Conservation (phyloP, 2,329 filamentous ascomycete species). For the Pseudogymnoascus sp. region DNA sequence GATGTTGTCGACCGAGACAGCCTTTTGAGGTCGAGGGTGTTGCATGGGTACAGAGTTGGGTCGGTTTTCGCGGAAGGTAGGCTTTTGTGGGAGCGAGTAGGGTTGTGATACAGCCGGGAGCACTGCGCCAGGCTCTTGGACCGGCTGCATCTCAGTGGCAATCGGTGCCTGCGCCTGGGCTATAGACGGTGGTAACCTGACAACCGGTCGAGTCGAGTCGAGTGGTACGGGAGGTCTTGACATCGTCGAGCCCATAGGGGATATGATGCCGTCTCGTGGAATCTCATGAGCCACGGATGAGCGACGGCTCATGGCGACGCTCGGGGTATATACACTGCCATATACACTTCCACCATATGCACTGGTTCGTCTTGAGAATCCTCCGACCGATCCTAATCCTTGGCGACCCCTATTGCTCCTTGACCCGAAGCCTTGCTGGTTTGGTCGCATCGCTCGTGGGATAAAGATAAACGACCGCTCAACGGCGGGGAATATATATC, state of each 20-base stretch:
- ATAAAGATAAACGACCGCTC: conserved; percentile 98
- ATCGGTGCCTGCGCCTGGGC: conserved; percentile 26
- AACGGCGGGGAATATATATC: conserved; percentile 83
- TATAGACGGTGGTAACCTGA: conserved; percentile 62
- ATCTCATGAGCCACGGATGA: conserved; percentile 67
- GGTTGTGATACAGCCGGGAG: conserved; percentile 35
- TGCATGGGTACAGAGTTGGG: conserved; percentile 63
- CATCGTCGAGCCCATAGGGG: conserved; percentile 70
- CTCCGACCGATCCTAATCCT: conserved; percentile 56
- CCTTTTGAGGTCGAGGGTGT: conserved; percentile 89
- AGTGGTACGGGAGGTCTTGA: conserved; percentile 55
- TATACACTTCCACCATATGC: conserved; percentile 61
- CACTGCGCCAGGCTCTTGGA: conserved; percentile 2
- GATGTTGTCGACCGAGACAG: conserved; percentile 86
- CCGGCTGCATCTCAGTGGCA: conserved; percentile 16
- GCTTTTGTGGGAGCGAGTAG: conserved; percentile 50
- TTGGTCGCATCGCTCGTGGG: conserved; percentile 82
- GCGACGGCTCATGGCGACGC: conserved; percentile 76
- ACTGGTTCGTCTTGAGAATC: conserved; percentile 72
- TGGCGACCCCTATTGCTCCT: conserved; percentile 65
- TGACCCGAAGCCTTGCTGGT: conserved; percentile 67
- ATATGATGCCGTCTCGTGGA: conserved; percentile 65
- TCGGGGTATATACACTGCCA: conserved; percentile 77
- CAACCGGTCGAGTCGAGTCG: conserved; percentile 62
- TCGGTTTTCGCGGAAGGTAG: conserved; percentile 47